Conservation (phyloP, 805 yeast genomes). For the Saccharomyces kudriavzevii region DNA sequence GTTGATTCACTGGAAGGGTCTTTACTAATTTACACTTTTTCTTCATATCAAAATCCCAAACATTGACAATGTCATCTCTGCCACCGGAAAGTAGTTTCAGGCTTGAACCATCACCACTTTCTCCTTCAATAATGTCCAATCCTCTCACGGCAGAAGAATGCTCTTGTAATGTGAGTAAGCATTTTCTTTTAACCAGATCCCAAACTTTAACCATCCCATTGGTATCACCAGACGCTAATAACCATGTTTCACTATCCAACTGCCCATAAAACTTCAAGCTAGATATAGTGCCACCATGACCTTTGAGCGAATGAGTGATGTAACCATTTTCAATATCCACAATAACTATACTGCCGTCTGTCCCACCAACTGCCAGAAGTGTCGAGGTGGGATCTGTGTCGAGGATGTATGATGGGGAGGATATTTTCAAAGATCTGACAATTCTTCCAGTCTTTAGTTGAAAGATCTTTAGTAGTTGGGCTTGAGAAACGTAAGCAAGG, state of each 20-base stretch:
- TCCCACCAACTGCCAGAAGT: slow-evolving; percentile 85
- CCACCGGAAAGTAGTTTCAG: slow-evolving; percentile 67
- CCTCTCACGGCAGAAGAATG: slow-evolving; percentile 86
- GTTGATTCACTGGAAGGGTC: slow-evolving; percentile 67
- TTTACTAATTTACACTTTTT: slow-evolving; percentile 47
- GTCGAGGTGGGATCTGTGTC: slow-evolving; percentile 75
- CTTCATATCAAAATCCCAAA: slow-evolving; percentile 47
- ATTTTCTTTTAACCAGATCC: slow-evolving; percentile 65
- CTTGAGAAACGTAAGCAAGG: slow-evolving; percentile 70
- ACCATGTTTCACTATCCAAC: slow-evolving; percentile 63
- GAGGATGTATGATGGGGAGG: slow-evolving; percentile 78
- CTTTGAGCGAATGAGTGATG: slow-evolving; percentile 82
- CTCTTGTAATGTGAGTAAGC: slow-evolving; percentile 54
- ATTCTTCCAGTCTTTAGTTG: slow-evolving; percentile 32
- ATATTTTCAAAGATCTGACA: slow-evolving; percentile 46
- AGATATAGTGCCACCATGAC: slow-evolving; percentile 86
- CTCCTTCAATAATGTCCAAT: slow-evolving; percentile 43
- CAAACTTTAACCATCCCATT: slow-evolving; percentile 49
- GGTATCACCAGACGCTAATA: slow-evolving; percentile 64
- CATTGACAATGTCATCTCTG: slow-evolving; percentile 60
- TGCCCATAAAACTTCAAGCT: slow-evolving; percentile 70
- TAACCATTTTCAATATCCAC: slow-evolving; percentile 88
- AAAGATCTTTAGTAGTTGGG: slow-evolving; percentile 70
- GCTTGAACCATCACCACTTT: slow-evolving; percentile 35
- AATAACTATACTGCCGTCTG: slow-evolving; percentile 86